Evolutionary conservation across 1,284 basidiomycete species (phyloP), one percentile per base, ranked within the genome.

Genomic region (Trametes sp.): DNA sequence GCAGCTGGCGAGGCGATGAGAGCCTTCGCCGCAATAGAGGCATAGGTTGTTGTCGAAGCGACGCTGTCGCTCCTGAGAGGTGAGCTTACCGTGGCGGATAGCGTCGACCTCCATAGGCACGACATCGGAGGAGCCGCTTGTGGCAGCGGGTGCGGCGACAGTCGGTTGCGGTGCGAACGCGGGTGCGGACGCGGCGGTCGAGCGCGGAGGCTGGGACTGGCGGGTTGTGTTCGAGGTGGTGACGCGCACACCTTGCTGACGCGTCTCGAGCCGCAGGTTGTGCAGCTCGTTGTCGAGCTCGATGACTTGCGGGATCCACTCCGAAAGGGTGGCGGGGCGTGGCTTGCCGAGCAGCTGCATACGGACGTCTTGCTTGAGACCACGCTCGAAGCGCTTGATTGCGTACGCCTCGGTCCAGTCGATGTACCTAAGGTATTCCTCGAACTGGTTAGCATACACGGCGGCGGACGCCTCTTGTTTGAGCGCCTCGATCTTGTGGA

Each of bases 11-110:
- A 67, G 62, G 16, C 59, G 26, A 48, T 78, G 74, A 16, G 68
- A 63, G 48, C 66, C 66, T 21, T 64, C 54, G 36, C 73, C 71
- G 55, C 77, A 77, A 46, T 76, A 77, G 21, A 71, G 29, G 62
- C 75, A 77, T 2, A 77, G 65, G n/a, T 64, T 62, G 3, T 66
- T 49, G 8, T 58, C 56, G n/a, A 56, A 24, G 7, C 69, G 70
- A 38, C 65, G 66, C 5, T 74, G 65, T 8, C 65, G 63, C 64
- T 79, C 76, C 1, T 62, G 70, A 28, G 36, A 44, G 1, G 59
- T 56, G 42, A 59, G 29, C 28, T 52, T 52, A 26, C 51, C 51
- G 35, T 59, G 58, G 4, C 31, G 55, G 28, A 66, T 38, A 2
- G 62, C 59, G 41, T 63, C 61, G 48, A 66, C 51, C 41, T 66